Base-by-base conservation (phyloP, 2,329 filamentous ascomycete genomes). In the Lasiodiplodia hormozganensis region DNA sequence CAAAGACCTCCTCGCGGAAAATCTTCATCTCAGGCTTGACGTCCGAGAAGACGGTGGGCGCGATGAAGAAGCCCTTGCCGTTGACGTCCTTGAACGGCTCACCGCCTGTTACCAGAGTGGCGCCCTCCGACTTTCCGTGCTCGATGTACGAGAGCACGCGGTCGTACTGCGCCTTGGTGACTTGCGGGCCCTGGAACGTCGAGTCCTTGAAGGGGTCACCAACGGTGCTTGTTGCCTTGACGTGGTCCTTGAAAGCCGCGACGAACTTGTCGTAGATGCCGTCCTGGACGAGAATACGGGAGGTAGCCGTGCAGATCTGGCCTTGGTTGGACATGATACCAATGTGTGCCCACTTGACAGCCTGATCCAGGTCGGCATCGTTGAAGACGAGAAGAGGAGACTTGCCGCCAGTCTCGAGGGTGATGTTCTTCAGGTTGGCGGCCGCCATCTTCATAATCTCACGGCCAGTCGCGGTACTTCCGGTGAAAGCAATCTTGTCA, bases 121-220 rank as follows among this genome's bases (percentile, higher is more conserved):
- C 83, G 58, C 85, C 85, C 47, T 86, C 84, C 70, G 82, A 80
- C 72, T 85, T 82, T 69, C 85, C 86, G 62, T 89, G 86, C 11
- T 82, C 81, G 65, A 90, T 83, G 70, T 89, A 84, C 14, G 80
- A 76, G 72, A 85, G 85, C 31, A 89, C 86, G 28, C 84, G 85
- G 57, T 89, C 85, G 74, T 84, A 91, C 76, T 92, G 90, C 84
- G 88, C 85, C 71, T 83, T 78, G 77, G 92, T 92, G 70, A 89
- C 88, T 2, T 91, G 78, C 0, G 90, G 90, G 0, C 88, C 86
- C 68, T 88, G 83, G 49, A 86, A 75, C 53, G 84, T 81, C 52
- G 79, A 80, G 47, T 69, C 68, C 18, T 69, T 40, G 47, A 69
- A 69, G 62, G 78, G 82, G 67, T 85, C 76, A 34, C 71, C 73